Base-by-base conservation (phyloP, 306 rosid genomes). In the Gleditsia sinensis region DNA sequence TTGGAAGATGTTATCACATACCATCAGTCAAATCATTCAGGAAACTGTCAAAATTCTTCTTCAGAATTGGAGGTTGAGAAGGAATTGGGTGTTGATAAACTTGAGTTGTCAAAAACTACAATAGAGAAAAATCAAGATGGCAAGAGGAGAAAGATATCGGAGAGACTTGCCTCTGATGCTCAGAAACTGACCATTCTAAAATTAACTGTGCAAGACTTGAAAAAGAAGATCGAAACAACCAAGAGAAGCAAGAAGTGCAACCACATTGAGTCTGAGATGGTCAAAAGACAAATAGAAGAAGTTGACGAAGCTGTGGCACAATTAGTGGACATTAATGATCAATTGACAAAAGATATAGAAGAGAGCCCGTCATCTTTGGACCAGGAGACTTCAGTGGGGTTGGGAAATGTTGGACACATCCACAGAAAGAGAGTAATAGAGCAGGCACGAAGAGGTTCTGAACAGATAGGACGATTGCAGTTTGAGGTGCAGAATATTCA, bases 401-500 rank as follows among this genome's bases (percentile, higher is more conserved):
- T 74, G 74, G 94, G 83, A 67, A 88, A 91, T 80, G 83, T 80
- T n/a, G 80, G 79, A 83, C 85, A 74, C 17, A 27, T 51, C 10
- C 55, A 73, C 42, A 63, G 83, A 80, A 90, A 75, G 63, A 81
- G 82, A 80, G 85, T 78, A 20, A 78, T 77, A 0, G 97, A 92
- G 74, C 94, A 92, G 84, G 93, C 94, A 0, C 85, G 85, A 39
- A 87, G 79, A 80, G 89, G 76, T 48, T 84, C 97, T 0, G 97
- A 92, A 68, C 86, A 88, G 88, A 90, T 95, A 33, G 98, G 97
- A 67, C 59, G 84, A 28, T 70, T 95, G 88, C 99, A 95, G 77
- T 88, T 88, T 40, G 97, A 95, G 83, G 69, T 95, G 78, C 96
- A 95, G 82, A 95, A 85, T 83, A 87, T 95, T 20, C 94, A 92